phyloP scores from a whole-genome alignment of 225 moss, liverwort and hornwort genomes.

The Anthoceros angustus region DNA sequence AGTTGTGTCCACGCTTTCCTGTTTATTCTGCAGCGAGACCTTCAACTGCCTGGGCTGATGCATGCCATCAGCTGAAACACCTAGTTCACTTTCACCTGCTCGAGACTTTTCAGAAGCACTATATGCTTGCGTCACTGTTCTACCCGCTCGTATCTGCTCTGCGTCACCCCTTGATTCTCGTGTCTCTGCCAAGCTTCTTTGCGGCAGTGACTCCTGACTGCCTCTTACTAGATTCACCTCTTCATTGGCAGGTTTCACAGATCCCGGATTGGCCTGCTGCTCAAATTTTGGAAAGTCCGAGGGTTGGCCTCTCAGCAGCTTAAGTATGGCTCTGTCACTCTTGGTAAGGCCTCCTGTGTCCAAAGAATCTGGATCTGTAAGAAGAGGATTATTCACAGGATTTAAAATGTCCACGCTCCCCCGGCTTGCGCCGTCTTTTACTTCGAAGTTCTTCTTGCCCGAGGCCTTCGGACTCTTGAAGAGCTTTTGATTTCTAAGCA shows the following conservation, averaged over 20 bases:
- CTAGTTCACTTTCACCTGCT: too few species aligned
- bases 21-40: too few species aligned
- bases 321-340: slow-evolving; percentile 56
- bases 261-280: not conserved
- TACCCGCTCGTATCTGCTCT: too few species aligned
- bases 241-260: not conserved
- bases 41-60: too few species aligned
- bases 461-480: slow-evolving; percentile 6
- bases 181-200: not conserved
- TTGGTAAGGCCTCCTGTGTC: slow-evolving; percentile 59
- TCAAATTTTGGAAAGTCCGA: not conserved
- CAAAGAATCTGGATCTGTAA: slow-evolving; percentile 82
- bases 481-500: not conserved
- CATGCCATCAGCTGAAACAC: too few species aligned
- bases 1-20: too few species aligned
- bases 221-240: not conserved
- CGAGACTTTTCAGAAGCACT: too few species aligned
- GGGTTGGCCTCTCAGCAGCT: slow-evolving; percentile 33
- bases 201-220: not conserved
- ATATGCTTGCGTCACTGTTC: too few species aligned
- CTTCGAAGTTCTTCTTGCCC: slow-evolving; percentile 5
- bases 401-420: slow-evolving; percentile 50
- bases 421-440: slow-evolving; percentile 31
- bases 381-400: slow-evolving; percentile 69
- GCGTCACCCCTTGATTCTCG: not conserved